Base-by-base conservation (phyloP, 768 basidiomycete species). In the Dioszegia aurantiaca region DNA sequence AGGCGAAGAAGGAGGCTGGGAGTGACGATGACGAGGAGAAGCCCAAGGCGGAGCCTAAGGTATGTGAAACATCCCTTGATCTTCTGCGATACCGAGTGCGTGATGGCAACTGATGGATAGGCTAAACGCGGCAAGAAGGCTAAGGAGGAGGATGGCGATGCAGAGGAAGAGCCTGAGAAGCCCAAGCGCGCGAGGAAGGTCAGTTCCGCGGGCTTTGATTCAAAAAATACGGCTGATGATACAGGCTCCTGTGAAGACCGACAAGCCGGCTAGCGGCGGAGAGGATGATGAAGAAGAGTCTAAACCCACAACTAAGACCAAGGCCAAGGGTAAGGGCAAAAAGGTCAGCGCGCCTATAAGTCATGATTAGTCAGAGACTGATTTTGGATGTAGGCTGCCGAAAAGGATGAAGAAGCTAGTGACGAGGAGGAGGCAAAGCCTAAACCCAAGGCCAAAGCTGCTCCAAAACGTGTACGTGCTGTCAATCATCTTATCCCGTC, bases 161-260 rank as follows among this genome's bases (percentile, higher is more conserved):
- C 61, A 27, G 58, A 55, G 14, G 54, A 24, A 4, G 16, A 17
- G 6, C 9, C 14, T 8, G 10, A 21, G 6, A 45, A 42, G 28
- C 16, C 42, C 11, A 55, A 42, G 24, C 37, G 41, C 21, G 40
- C 43, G 44, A 53, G 43, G 3, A 61, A 56, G 55, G 62, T 57
- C 47, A 41, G 36, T 26, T 55, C 56, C 31, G n/a, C n/a, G n/a
- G 58, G 55, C 41, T 59, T 55, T 42, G 21, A 21, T 42, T 8
- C 41, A 59, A 52, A 37, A 47, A 26, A 2, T 45, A 56, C 5
- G 23, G 64, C 63, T 28, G 68, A 64, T 28, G 64, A 8, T 77
- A 8, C 81, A 81, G 68, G 73, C 81, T 2, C 63, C 75, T 17
- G 76, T 80, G 33, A 84, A 83, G 64, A 78, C 76, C 53, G 51